phyloP scores from a whole-genome alignment of 345 rosid species.

The Streptanthus diversifolius region DNA sequence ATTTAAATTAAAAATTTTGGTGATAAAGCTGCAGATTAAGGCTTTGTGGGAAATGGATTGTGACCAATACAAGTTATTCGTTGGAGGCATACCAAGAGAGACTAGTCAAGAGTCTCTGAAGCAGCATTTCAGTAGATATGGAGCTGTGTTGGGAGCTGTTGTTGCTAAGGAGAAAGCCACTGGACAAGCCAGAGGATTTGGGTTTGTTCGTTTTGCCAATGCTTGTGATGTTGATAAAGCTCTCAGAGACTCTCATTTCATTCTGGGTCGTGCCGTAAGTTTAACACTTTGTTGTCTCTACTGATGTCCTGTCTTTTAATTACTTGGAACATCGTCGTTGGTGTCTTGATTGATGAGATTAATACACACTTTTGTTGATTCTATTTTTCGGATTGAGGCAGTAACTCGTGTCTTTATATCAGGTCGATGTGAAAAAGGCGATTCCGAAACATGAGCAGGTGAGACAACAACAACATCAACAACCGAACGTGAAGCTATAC shows the following conservation, averaged over 20 bases:
- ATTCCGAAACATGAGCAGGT: slow-evolving; percentile 43
- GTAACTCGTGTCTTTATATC: not conserved
- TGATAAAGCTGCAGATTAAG: slow-evolving; percentile 23
- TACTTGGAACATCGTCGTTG: not conserved
- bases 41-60: slow-evolving; percentile 44
- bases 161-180: slow-evolving; percentile 51
- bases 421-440: slow-evolving; percentile 64
- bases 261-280: slow-evolving; percentile 74
- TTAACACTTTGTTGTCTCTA: not conserved
- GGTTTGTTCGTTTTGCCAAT: slow-evolving; percentile 64
- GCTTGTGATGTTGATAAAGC: slow-evolving; percentile 50
- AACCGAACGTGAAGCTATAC: slow-evolving; percentile 28
- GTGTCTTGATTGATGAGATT: not conserved
- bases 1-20: not conserved
- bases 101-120: slow-evolving; percentile 52
- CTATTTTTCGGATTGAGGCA: not conserved
- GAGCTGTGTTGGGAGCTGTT: slow-evolving; percentile 46
- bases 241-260: slow-evolving; percentile 51
- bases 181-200: slow-evolving; percentile 57
- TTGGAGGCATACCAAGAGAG: slow-evolving; percentile 65
- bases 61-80: slow-evolving; percentile 57
- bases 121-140: slow-evolving; percentile 64
- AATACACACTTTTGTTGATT: not conserved
- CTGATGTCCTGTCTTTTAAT: not conserved
- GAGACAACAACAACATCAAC: slow-evolving; percentile 22